Conservation (phyloP, 768 basidiomycete species). For the Agaricus subrufescens region DNA sequence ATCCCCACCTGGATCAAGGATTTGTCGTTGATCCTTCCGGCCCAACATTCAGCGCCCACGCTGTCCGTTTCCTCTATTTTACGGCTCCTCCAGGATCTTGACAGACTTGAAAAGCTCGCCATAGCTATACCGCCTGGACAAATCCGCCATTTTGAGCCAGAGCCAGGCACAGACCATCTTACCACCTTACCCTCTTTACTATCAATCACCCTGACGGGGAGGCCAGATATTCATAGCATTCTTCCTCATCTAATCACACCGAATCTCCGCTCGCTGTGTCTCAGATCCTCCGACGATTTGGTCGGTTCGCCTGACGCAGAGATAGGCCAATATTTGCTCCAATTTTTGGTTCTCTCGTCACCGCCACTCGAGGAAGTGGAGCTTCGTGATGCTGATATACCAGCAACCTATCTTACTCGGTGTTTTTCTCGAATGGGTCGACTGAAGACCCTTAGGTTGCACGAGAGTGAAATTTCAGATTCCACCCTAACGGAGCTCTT, state of each 20-base stretch:
- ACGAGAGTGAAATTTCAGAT: slow-evolving; percentile 55
- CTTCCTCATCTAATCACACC: slow-evolving; percentile 25
- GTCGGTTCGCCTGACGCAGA: slow-evolving; percentile 26
- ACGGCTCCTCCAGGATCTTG: slow-evolving; percentile 31
- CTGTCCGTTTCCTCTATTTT: slow-evolving; percentile 21
- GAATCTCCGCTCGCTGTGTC: slow-evolving; percentile 22
- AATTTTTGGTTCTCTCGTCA: slow-evolving; percentile 19
- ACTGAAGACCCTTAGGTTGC: slow-evolving; percentile 46
- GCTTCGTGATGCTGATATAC: slow-evolving; percentile 22
- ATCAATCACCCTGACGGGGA: slow-evolving; percentile 19
- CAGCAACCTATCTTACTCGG: slow-evolving; percentile 16
- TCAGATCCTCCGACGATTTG: slow-evolving; percentile 34
- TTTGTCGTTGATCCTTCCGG: slow-evolving; percentile 29
- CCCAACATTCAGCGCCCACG: slow-evolving; percentile 10
- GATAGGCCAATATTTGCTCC: slow-evolving; percentile 17
- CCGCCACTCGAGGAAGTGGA: slow-evolving; percentile 25
- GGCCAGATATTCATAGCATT: slow-evolving; percentile 8
- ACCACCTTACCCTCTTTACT: slow-evolving; percentile 21
- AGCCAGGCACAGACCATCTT: slow-evolving; percentile 11
- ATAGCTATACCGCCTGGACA: slow-evolving; percentile 31
- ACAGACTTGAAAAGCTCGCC: slow-evolving; percentile 34
- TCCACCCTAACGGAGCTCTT: slow-evolving; percentile 32
- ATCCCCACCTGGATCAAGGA: slow-evolving; percentile 29
- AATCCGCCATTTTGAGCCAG: slow-evolving; percentile 20
- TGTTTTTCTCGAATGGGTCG: slow-evolving; percentile 12